Evolutionary conservation across 2,329 filamentous ascomycete species (phyloP), one percentile per base, ranked within the genome.

Genomic region (Neonectria magnoliae): DNA sequence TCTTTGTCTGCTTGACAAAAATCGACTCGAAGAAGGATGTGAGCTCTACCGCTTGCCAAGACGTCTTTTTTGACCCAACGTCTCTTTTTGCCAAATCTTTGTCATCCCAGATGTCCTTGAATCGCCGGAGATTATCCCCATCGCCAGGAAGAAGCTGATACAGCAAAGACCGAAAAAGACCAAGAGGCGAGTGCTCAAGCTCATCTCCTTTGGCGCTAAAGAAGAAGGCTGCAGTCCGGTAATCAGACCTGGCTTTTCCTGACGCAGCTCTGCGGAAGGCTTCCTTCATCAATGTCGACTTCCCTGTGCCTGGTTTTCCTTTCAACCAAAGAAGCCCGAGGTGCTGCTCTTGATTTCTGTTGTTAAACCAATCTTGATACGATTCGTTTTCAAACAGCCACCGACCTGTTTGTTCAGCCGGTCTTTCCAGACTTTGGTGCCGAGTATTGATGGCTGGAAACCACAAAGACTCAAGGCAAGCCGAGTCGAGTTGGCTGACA

Each of bases 201-300:
- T 11, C n/a, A 13, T 38, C 14, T 10, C 62, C 57, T 1, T 48
- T 57, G 1, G 62, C 62, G 13, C 51, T 62, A 2, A 69, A 50
- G 8, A 69, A 69, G 54, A 64, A 69, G 8, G 59, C 60, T 1
- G 57, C 65, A 3, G 53, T 44, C 16, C 22, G 16, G 5, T 45
- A 51, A 2, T 29, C 41, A 6, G 42, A 20, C 2, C n/a, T 10
- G 3, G 3, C n/a, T n/a, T 55, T 38, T 2, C n/a, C 11, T 1
- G 20, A 18, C 2, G 29, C 16, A 5, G 52, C 51, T 14, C 33
- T 47, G 7, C 51, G 60, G 22, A 62, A 61, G 9, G 55, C 57
- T 11, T 69, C 62, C 6, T 62, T 67, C 57, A 65, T 63, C 27
- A 66, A 22, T 0, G 50, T 56, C 3, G 65, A 69, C 27, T 69